A percentile compares a stretch with the other conserved stretches of the same genome.
These are phyloP conservation scores for Magnaporthales sp. DNA, from an alignment of 2,329 filamentous ascomycete species.

Conservation along the genomic window DNA sequence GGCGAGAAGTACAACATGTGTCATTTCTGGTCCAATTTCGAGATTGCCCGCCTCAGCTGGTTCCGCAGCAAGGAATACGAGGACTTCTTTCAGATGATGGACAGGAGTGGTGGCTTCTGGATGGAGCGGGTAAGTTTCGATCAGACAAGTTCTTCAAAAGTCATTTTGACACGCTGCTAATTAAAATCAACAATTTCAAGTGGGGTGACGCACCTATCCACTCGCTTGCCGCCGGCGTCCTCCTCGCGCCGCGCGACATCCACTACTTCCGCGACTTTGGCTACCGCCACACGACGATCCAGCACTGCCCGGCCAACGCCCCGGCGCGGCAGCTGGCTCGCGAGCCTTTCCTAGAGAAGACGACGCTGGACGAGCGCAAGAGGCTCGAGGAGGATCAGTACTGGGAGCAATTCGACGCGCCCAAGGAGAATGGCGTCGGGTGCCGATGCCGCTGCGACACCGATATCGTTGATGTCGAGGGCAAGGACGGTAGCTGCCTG, in stretches of 20 bases:
- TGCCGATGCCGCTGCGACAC: constrained; percentile 96
- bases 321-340: constrained; percentile 77
- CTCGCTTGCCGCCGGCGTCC: constrained; percentile 85
- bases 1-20: constrained; percentile 99
- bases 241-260: constrained; percentile 74
- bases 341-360: constrained; percentile 72
- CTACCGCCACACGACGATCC: constrained; percentile 96
- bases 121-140: constrained; percentile 72
- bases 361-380: constrained; percentile 72
- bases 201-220: constrained; percentile 99
- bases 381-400: constrained; percentile 90
- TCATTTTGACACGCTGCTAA: background rate
- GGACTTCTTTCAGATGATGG: constrained; percentile 99
- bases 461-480: constrained; percentile 94
- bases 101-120: constrained; percentile 96
- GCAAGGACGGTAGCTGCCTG: constrained; percentile 91
- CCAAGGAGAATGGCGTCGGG: constrained; percentile 92
- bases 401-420: constrained; percentile 80
- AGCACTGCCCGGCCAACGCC: constrained; percentile 95
- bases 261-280: constrained; percentile 99
- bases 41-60: constrained; percentile 90
- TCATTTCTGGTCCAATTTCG: constrained; percentile 99
- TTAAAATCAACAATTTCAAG: constrained; percentile 38
- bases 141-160: background rate
- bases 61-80: constrained; percentile 97